Conservation (phyloP, 441 rosid genomes). For the Populus tomentosa region DNA sequence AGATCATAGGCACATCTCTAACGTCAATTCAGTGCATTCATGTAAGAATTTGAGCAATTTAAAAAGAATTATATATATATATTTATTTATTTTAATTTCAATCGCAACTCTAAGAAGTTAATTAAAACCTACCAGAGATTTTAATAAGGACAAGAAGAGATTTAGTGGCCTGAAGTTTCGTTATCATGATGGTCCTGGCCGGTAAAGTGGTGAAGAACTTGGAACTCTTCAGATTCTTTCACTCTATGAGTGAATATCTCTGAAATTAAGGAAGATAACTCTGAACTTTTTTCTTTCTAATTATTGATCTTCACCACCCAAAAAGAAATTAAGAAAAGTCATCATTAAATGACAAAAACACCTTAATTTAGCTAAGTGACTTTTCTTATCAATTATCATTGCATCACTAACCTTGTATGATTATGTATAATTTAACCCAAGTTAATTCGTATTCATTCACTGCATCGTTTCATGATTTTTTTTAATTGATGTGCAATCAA, state of each 20-base stretch:
- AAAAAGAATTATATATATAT: too few species aligned
- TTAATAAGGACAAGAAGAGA: not conserved
- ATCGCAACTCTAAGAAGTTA: too few species aligned
- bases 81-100: too few species aligned
- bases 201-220: not conserved
- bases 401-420: not conserved
- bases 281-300: not conserved
- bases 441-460: too few species aligned
- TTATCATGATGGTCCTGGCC: not conserved
- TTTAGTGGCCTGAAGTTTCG: not conserved
- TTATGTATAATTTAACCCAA: not conserved
- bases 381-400: not conserved
- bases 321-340: not conserved
- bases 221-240: not conserved
- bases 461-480: too few species aligned
- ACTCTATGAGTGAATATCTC: not conserved
- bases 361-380: not conserved
- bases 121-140: not conserved
- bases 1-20: too few species aligned
- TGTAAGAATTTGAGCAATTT: too few species aligned
- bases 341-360: not conserved
- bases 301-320: not conserved
- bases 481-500: too few species aligned
- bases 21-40: too few species aligned
- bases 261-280: not conserved